These are phyloP conservation scores for Gonapodya sp. DNA, from an alignment of 192 early-diverging fungal genomes.

Conservation along the genomic window DNA sequence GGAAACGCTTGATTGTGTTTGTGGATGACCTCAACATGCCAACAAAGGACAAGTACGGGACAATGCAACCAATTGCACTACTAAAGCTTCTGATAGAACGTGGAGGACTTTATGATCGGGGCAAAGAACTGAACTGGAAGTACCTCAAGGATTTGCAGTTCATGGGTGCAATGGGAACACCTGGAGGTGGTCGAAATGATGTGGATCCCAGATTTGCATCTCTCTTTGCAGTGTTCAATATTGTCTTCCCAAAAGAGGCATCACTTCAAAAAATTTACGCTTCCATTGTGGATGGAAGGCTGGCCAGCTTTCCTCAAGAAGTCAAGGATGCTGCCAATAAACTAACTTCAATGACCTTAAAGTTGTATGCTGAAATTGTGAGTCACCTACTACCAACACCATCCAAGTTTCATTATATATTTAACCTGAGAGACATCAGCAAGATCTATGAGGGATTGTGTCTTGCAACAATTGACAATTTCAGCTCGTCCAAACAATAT, in stretches of 20 bases:
- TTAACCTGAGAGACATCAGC: slow-evolving; percentile 51
- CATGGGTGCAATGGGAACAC: slow-evolving; percentile 54
- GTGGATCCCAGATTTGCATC: slow-evolving; percentile 48
- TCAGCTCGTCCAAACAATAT: slow-evolving; percentile 32
- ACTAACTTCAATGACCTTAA: slow-evolving; percentile 37
- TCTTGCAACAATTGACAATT: slow-evolving; percentile 38
- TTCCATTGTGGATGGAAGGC: slow-evolving; percentile 53
- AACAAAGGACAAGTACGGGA: slow-evolving; percentile 57
- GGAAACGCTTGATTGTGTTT: slow-evolving; percentile 54
- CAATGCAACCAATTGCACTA: slow-evolving; percentile 48
- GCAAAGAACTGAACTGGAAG: slow-evolving; percentile 43
- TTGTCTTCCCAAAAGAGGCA: slow-evolving; percentile 48
- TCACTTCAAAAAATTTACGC: slow-evolving; percentile 55
- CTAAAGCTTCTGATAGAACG: slow-evolving; percentile 8
- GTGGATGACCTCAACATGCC: slow-evolving; percentile 61
- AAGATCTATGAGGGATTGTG: slow-evolving; percentile 53
- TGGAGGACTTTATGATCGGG: not conserved
- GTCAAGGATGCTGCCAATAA: slow-evolving; percentile 29
- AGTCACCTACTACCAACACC: slow-evolving; percentile 55
- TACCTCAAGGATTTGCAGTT: slow-evolving; percentile 49
- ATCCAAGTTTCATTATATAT: slow-evolving; percentile 60
- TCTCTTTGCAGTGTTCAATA: slow-evolving; percentile 48
- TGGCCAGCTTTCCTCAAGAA: slow-evolving; percentile 43
- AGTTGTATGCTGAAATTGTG: slow-evolving; percentile 50
- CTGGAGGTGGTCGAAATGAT: slow-evolving; percentile 55